A percentile compares a stretch with the other conserved stretches of the same genome.
Evolutionary conservation across 1,284 basidiomycete species (phyloP).

Genomic region (Fomitiporia mediterranea): DNA sequence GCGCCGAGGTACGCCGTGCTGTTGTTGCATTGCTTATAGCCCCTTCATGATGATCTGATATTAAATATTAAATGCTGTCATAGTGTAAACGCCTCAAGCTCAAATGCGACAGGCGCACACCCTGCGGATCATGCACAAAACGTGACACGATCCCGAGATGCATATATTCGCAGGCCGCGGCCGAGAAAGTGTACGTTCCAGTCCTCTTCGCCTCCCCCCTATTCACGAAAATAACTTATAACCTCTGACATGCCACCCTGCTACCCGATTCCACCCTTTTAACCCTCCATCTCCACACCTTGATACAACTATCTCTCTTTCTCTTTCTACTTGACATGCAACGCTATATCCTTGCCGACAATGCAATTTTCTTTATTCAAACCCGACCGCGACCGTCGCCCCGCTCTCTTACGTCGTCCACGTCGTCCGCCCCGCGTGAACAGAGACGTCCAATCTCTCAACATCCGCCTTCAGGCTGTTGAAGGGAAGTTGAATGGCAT

Average conservation of each 20-base stretch:
- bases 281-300: background rate
- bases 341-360: background rate
- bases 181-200: conserved; percentile 69
- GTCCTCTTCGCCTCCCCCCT: conserved; percentile 6
- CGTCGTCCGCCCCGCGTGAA: conserved; percentile 5
- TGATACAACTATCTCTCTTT: background rate
- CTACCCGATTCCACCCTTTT: background rate
- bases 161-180: conserved; percentile 71
- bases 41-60: conserved; percentile 13
- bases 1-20: conserved; percentile 62
- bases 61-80: conserved; percentile 12
- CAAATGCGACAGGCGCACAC: conserved; percentile 71
- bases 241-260: conserved; percentile 1
- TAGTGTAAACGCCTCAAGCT: conserved; percentile 81
- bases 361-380: too few relatives aligned
- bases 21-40: conserved; percentile 3
- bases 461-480: conserved; percentile 67
- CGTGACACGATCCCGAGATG: conserved; percentile 69
- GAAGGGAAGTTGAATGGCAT: conserved; percentile 49
- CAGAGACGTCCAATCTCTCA: conserved; percentile 73
- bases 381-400: background rate
- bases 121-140: conserved; percentile 72
- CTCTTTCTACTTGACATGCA: background rate
- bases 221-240: conserved; percentile 7
- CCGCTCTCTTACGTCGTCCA: background rate